phyloP scores from a whole-genome alignment of 352 stramenopile genomes.

The Phytopythium ostracodes region DNA sequence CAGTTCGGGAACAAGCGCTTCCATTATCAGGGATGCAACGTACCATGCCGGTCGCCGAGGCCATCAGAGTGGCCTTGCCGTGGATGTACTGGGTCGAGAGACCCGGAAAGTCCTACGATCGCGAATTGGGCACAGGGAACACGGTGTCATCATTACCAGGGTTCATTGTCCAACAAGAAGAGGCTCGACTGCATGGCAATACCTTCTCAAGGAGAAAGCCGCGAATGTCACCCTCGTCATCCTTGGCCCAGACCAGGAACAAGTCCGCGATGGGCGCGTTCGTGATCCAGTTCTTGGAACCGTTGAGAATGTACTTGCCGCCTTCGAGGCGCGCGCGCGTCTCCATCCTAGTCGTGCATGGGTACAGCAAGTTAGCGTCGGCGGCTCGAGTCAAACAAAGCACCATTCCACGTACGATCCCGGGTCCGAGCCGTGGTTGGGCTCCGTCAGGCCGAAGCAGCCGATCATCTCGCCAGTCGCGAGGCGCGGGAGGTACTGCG shows the following conservation, averaged over 20 bases:
- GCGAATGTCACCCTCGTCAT: conserved; percentile 92
- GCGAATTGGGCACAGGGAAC: not conserved
- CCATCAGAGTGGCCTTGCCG: conserved; percentile 95
- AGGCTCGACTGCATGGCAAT: not conserved
- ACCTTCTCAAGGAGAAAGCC: conserved; percentile 95
- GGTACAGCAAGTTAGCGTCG: not conserved
- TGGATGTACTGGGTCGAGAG: conserved; percentile 95
- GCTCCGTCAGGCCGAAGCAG: conserved; percentile 98
- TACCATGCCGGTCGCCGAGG: conserved; percentile 93
- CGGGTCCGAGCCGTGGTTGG: conserved; percentile 97
- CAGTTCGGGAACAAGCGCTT: not conserved
- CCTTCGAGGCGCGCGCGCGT: conserved; percentile 86
- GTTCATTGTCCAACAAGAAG: not conserved
- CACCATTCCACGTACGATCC: conserved; percentile 43
- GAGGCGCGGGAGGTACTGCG: conserved; percentile 92
- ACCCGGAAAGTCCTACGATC: conserved; percentile 81
- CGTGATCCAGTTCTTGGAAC: conserved; percentile 95
- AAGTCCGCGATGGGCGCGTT: conserved; percentile 97
- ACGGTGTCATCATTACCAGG: not conserved
- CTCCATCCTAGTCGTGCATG: conserved; percentile 85
- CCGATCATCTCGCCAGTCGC: conserved; percentile 94
- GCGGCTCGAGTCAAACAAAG: not conserved
- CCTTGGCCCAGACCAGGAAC: conserved; percentile 96
- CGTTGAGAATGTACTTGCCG: conserved; percentile 95
- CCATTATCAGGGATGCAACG: conserved; percentile 1